Conservation (phyloP, 805 yeast genomes). For the Komagataella kurtzmanii region DNA sequence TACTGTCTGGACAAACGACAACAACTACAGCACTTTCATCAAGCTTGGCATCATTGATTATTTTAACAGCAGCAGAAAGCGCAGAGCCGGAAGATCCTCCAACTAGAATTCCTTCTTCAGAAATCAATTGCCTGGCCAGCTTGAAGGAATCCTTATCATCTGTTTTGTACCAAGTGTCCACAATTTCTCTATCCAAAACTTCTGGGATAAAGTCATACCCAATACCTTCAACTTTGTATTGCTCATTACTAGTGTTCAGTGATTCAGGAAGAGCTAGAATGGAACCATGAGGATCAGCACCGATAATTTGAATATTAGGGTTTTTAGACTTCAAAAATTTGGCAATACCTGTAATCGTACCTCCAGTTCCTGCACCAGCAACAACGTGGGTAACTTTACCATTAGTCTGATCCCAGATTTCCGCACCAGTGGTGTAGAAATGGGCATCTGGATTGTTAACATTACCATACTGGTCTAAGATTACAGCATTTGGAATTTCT, state of each 20-base stretch:
- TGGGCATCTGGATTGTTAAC: conserved; percentile 75
- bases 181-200: conserved; percentile 49
- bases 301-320: conserved; percentile 47
- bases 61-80: conserved; percentile 62
- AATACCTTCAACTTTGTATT: conserved; percentile 79
- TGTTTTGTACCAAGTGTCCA: conserved; percentile 78
- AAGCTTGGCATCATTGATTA: conserved; percentile 46
- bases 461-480: conserved; percentile 74
- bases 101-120: conserved; percentile 75
- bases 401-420: conserved; percentile 69
- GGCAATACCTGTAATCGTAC: conserved; percentile 78
- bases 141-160: conserved; percentile 72
- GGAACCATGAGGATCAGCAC: conserved; percentile 83
- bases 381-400: conserved; percentile 63
- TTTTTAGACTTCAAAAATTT: conserved; percentile 62
- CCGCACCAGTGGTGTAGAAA: conserved; percentile 73
- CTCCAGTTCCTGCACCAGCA: conserved; percentile 94
- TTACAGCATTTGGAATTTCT: conserved; percentile 76
- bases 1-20: conserved; percentile 75
- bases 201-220: conserved; percentile 85
- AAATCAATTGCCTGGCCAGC: conserved; percentile 68
- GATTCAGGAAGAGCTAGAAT: conserved; percentile 70
- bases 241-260: conserved; percentile 42
- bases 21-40: conserved; percentile 66
- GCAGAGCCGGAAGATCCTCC: conserved; percentile 91